Evolutionary conservation across 169 alveolate genomes (phyloP).

Genomic region (Plasmodium billcollinsi): DNA sequence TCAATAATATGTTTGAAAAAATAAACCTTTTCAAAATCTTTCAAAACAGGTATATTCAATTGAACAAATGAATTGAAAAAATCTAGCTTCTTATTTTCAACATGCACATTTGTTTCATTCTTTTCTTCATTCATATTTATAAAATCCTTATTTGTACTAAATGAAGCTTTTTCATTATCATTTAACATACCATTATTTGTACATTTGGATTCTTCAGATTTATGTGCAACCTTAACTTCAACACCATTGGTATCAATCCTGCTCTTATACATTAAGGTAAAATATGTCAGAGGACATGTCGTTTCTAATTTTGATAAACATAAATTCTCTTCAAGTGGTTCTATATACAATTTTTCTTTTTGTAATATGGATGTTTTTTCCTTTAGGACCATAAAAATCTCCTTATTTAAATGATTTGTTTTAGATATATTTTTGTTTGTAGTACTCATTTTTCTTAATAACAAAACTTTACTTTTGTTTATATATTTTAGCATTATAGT

Average conservation of each 20-base stretch:
- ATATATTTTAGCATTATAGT: neutral
- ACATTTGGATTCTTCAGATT: neutral
- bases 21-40: slow-evolving; percentile 19
- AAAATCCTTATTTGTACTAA: too few species aligned
- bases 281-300: slow-evolving; percentile 35
- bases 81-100: neutral
- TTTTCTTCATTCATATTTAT: too few species aligned
- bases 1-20: slow-evolving; percentile 65
- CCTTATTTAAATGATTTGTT: slow-evolving; percentile 26
- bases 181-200: too few species aligned
- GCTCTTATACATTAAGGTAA: slow-evolving; percentile 24
- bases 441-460: slow-evolving; percentile 27
- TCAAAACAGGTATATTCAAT: slow-evolving; percentile 53
- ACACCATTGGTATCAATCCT: slow-evolving; percentile 24
- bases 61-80: slow-evolving; percentile 48
- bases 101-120: neutral
- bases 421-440: slow-evolving; percentile 5
- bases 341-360: slow-evolving; percentile 28
- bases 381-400: slow-evolving; percentile 24
- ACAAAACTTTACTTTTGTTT: neutral
- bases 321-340: slow-evolving; percentile 9
- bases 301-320: slow-evolving; percentile 23
- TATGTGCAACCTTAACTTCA: slow-evolving; percentile 19
- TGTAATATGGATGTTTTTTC: slow-evolving; percentile 13
- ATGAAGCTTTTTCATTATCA: too few species aligned